Conservation (phyloP, 2,329 filamentous ascomycete genomes). For the Fusarium goolgardi region DNA sequence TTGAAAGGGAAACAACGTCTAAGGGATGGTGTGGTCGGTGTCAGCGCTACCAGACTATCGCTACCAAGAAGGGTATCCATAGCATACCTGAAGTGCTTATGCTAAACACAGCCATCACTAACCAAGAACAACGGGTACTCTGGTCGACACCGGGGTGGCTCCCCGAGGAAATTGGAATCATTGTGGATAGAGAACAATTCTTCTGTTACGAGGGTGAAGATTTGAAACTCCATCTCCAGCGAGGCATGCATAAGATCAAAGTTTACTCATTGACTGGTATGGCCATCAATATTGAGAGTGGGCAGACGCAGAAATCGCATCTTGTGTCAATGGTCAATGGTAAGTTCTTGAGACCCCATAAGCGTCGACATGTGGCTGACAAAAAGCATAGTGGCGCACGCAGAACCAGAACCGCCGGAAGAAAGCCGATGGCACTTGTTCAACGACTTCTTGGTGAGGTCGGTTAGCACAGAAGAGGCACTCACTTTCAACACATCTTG, state of each 20-base stretch:
- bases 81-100: conserved; percentile 86
- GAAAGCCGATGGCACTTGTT: conserved; percentile 92
- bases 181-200: conserved; percentile 90
- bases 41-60: conserved; percentile 88
- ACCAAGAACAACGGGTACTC: conserved; percentile 77
- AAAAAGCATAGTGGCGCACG: conserved; percentile 68
- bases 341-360: conserved; percentile 39
- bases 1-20: conserved; percentile 88
- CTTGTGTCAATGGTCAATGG: conserved; percentile 92
- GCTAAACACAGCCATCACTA: conserved; percentile 83
- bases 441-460: conserved; percentile 94
- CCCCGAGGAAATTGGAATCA: conserved; percentile 92
- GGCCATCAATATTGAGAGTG: conserved; percentile 89
- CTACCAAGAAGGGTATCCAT: conserved; percentile 85
- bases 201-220: conserved; percentile 96
- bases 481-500: conserved; percentile 89
- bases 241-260: conserved; percentile 81
- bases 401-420: conserved; percentile 67
- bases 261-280: conserved; percentile 93
- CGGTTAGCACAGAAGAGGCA: conserved; percentile 83
- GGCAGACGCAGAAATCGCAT: conserved; percentile 87
- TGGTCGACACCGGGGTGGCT: conserved; percentile 94
- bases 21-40: conserved; percentile 95
- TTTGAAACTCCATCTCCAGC: conserved; percentile 80
- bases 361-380: conserved; percentile 41